Evolutionary conservation across 2,329 filamentous ascomycete species (phyloP).

Genomic region (Colletotrichum orbiculare): DNA sequence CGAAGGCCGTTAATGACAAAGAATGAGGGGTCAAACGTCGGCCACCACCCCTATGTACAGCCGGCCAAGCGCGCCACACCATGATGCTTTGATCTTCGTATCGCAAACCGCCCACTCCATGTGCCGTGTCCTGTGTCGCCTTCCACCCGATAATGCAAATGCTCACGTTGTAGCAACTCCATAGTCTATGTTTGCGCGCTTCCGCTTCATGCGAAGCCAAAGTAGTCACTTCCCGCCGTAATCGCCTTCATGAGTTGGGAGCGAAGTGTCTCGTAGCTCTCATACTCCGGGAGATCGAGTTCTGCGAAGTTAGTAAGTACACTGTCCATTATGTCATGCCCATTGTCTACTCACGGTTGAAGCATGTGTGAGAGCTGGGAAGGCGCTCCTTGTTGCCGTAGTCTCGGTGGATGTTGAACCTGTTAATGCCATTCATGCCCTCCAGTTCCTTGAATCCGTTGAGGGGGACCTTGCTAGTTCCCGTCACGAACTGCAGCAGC

Average conservation of each 20-base stretch:
- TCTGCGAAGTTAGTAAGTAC: conserved; percentile 63
- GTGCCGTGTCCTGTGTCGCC: conserved; percentile 29
- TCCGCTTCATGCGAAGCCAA: conserved; percentile 85
- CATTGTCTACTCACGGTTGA: conserved; percentile 83
- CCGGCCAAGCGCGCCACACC: conserved; percentile 6
- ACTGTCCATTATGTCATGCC: not conserved
- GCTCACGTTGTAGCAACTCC: conserved; percentile 25
- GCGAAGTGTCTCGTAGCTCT: conserved; percentile 91
- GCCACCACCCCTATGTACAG: conserved; percentile 25
- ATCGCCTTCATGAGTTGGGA: conserved; percentile 94
- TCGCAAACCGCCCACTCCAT: conserved; percentile 21
- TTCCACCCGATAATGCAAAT: conserved; percentile 32
- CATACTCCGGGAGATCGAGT: conserved; percentile 97
- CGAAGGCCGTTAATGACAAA: conserved; percentile 4
- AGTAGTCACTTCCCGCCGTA: conserved; percentile 97
- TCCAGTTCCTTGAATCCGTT: conserved; percentile 99
- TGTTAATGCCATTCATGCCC: conserved; percentile 98
- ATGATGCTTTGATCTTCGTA: conserved; percentile 25
- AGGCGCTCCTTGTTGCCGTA: conserved; percentile 96
- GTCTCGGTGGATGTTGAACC: conserved; percentile 99
- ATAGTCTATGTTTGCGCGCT: conserved; percentile 32
- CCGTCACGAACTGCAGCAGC: conserved; percentile 96
- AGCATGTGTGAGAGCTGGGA: conserved; percentile 97
- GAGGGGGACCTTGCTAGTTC: conserved; percentile 96
- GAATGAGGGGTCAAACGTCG: conserved; percentile 2